Evolutionary conservation across 257 asterid species (phyloP).

Genomic region (Sherardia arvensis): DNA sequence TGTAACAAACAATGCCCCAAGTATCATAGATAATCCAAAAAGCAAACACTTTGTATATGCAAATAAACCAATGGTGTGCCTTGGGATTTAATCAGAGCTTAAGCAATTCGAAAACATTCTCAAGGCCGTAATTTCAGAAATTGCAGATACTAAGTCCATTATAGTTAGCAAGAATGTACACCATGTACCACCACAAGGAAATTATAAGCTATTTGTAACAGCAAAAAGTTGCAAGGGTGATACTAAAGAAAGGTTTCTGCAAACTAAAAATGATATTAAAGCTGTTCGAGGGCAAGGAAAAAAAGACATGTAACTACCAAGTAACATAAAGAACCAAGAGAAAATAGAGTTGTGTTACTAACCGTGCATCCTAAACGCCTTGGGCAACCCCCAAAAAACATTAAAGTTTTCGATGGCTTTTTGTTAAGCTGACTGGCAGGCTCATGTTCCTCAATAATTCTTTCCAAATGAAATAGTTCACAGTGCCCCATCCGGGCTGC

Average conservation of each 20-base stretch:
- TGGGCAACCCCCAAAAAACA: constrained; percentile 95
- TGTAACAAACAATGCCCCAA: not conserved
- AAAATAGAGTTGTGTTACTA: constrained; percentile 9
- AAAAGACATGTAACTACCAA: not conserved
- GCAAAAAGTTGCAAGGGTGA: not conserved
- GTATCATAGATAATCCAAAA: not conserved
- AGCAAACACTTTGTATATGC: not conserved
- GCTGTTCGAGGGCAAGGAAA: not conserved
- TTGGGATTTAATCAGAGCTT: not conserved
- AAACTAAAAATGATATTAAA: not conserved
- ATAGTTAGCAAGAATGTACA: not conserved
- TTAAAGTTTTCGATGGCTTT: constrained; percentile 76
- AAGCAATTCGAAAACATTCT: not conserved
- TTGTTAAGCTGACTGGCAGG: constrained; percentile 54
- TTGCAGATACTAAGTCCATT: not conserved
- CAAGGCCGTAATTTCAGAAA: not conserved
- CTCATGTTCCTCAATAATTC: constrained; percentile 66
- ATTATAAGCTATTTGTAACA: not conserved
- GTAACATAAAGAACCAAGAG: not conserved
- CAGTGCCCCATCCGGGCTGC: constrained; percentile 73
- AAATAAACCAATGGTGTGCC: not conserved
- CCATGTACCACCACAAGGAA: not conserved
- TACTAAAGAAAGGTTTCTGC: not conserved
- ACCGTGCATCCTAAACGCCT: constrained; percentile 99
- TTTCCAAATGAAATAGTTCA: constrained; percentile 79